Conservation (phyloP, 1,284 basidiomycete species). For the Sporisorium sorghi region DNA sequence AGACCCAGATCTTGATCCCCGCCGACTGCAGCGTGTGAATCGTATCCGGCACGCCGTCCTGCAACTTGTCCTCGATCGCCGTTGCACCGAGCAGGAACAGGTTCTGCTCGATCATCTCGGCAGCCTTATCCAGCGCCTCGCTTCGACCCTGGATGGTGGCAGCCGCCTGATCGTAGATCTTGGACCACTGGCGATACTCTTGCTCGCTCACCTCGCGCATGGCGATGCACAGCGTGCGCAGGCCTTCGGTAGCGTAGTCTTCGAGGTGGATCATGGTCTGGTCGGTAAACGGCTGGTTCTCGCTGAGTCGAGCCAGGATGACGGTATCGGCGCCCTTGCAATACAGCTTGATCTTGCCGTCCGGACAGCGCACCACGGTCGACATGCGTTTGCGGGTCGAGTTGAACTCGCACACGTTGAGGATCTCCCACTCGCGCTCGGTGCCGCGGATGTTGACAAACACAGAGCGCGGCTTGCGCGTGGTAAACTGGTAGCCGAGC, state of each 20-base stretch:
- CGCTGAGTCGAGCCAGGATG: constrained; percentile 70
- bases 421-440: constrained; percentile 84
- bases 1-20: constrained; percentile 98
- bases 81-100: constrained; percentile 93
- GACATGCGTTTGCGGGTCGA: constrained; percentile 98
- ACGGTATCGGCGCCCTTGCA: constrained; percentile 99
- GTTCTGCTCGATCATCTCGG: constrained; percentile 95
- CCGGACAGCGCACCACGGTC: constrained; percentile 85
- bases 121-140: constrained; percentile 92
- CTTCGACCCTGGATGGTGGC: constrained; percentile 90
- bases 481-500: constrained; percentile 92
- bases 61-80: constrained; percentile 97
- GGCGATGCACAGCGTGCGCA: constrained; percentile 95
- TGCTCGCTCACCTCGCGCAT: constrained; percentile 89
- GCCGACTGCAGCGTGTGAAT: constrained; percentile 98
- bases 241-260: constrained; percentile 83
- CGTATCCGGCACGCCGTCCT: constrained; percentile 97
- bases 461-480: constrained; percentile 92
- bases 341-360: constrained; percentile 92
- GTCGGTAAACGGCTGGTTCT: constrained; percentile 82
- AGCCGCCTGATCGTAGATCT: constrained; percentile 90
- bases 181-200: constrained; percentile 89
- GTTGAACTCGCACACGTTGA: constrained; percentile 99
- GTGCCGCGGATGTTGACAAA: constrained; percentile 84
- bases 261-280: constrained; percentile 90